phyloP scores from a whole-genome alignment of 345 rosid species.

The Triadica sebifera region DNA sequence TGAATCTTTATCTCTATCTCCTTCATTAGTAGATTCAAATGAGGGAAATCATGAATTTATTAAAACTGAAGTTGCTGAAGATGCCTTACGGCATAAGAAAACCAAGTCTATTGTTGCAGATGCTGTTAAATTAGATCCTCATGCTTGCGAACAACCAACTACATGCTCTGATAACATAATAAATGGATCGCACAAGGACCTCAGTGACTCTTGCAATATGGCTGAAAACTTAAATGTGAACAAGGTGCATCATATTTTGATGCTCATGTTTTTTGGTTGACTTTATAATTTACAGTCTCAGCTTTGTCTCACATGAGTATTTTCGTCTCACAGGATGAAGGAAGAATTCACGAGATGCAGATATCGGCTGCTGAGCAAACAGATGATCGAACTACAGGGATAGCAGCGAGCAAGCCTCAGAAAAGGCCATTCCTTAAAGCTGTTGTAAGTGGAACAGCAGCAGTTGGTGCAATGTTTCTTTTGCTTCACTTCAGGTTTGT shows the following conservation, averaged over 20 bases:
- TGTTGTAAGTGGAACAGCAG: conserved; percentile 28
- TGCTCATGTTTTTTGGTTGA: background rate
- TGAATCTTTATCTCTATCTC: conserved; percentile 11
- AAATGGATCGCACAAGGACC: background rate
- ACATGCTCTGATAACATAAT: background rate
- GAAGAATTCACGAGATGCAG: conserved; percentile 7
- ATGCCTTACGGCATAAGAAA: conserved; percentile 2
- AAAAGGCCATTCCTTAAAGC: conserved; percentile 24
- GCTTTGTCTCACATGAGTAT: background rate
- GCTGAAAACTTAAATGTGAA: background rate
- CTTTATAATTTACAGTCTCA: background rate
- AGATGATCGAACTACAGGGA: background rate
- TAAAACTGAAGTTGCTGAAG: conserved; percentile 3
- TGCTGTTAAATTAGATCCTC: background rate
- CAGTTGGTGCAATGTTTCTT: conserved; percentile 20
- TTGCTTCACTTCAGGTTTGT: conserved; percentile 32
- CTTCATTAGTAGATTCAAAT: conserved; percentile 6
- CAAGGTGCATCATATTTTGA: background rate
- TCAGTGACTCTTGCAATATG: background rate
- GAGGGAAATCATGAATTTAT: conserved; percentile 5
- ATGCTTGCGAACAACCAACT: background rate
- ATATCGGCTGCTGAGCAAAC: background rate
- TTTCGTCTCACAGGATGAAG: conserved; percentile 2
- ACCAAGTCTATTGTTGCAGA: background rate
- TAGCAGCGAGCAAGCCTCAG: conserved; percentile 10